These are phyloP conservation scores for Globisporangium barbulae DNA, from an alignment of 352 stramenopile species.

Conservation along the genomic window DNA sequence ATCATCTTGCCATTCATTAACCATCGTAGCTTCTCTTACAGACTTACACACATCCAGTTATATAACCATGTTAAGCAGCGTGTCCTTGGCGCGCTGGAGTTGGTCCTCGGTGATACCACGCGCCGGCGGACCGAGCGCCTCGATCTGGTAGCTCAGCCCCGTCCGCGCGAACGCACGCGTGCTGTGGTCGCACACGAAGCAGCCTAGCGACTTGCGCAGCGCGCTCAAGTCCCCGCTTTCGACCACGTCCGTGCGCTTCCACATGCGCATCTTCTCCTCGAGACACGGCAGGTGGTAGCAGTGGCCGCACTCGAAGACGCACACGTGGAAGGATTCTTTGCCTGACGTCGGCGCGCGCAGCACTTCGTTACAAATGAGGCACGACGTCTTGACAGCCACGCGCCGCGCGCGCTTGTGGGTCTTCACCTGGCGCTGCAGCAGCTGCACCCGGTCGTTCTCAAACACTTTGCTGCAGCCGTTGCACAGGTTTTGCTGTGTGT, in stretches of 20 bases:
- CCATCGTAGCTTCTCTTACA: background rate
- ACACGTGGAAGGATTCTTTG: constrained; percentile 58
- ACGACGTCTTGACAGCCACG: constrained; percentile 54
- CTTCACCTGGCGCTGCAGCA: constrained; percentile 62
- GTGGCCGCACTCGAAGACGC: constrained; percentile 82
- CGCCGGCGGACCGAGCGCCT: constrained; percentile 25
- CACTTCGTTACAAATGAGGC: constrained; percentile 60
- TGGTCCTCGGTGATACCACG: constrained; percentile 68
- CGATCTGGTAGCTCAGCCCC: constrained; percentile 35
- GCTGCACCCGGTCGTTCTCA: constrained; percentile 67
- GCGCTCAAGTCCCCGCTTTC: constrained; percentile 39
- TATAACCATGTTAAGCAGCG: constrained; percentile 26
- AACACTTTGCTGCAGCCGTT: constrained; percentile 75
- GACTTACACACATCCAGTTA: constrained; percentile 1
- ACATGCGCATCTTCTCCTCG: constrained; percentile 86
- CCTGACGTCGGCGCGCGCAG: constrained; percentile 43
- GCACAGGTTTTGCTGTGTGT: constrained; percentile 70
- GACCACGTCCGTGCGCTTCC: constrained; percentile 64
- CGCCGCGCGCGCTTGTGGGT: constrained; percentile 60
- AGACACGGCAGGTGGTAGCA: constrained; percentile 79
- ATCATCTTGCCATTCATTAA: background rate
- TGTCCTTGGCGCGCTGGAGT: constrained; percentile 74
- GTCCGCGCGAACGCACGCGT: constrained; percentile 54
- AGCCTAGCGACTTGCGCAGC: constrained; percentile 48
- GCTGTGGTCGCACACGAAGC: constrained; percentile 83